Conservation (phyloP, 2,329 filamentous ascomycete genomes). For the Periconia sp. region DNA sequence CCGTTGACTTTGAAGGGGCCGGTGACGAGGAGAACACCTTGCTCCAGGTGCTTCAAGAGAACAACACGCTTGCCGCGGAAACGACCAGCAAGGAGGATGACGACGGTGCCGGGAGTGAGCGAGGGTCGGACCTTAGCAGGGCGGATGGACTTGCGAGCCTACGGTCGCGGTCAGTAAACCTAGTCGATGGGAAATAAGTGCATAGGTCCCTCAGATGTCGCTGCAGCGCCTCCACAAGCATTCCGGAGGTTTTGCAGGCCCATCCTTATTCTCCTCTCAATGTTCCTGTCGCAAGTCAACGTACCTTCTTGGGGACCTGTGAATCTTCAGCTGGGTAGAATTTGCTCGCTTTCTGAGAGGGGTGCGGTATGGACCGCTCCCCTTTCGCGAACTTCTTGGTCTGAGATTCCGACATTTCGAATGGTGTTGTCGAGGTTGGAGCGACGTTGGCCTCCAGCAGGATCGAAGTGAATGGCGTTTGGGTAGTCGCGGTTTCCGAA, state of each 20-base stretch:
- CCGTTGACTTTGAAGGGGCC: conserved; percentile 99
- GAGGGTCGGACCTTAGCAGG: conserved; percentile 83
- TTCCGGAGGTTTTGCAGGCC: conserved; percentile 3
- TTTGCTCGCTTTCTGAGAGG: conserved; percentile 92
- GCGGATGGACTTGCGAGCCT: conserved; percentile 94
- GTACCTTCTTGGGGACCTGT: conserved; percentile 88
- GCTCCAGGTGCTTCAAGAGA: conserved; percentile 95
- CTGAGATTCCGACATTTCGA: conserved; percentile 66
- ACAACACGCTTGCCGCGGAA: conserved; percentile 99
- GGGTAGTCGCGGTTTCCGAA: neutral
- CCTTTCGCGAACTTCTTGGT: conserved; percentile 98
- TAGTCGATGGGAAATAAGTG: conserved; percentile 1
- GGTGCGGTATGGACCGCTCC: conserved; percentile 85
- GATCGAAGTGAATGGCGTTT: conserved; percentile 6
- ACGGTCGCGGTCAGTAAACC: conserved; percentile 16
- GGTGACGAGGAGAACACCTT: conserved; percentile 98
- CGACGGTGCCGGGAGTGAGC: conserved; percentile 91
- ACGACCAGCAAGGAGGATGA: conserved; percentile 98
- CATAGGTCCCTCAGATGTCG: conserved; percentile 2
- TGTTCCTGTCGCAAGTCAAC: conserved; percentile 47
- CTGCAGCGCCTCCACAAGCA: conserved; percentile 6
- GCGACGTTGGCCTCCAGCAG: conserved; percentile 10
- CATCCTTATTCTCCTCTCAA: conserved; percentile 15
- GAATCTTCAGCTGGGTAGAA: conserved; percentile 98
- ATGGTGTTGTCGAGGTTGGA: conserved; percentile 40